These are phyloP conservation scores for Nephelium lappaceum DNA, from an alignment of 345 rosid species.

Conservation along the genomic window DNA sequence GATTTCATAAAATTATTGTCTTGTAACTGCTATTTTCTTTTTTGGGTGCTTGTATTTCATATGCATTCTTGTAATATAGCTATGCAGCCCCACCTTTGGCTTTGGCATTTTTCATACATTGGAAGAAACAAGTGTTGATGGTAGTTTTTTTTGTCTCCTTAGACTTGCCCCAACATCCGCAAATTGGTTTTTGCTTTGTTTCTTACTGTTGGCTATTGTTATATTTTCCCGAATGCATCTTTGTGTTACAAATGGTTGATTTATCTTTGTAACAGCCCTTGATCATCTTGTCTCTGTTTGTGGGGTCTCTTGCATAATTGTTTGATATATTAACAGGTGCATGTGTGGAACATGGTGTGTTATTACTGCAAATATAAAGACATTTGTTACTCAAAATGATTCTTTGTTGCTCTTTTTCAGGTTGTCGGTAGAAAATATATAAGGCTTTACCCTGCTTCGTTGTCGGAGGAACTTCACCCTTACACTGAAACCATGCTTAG, in stretches of 20 bases:
- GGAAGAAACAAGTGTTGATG: background rate
- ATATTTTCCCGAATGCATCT: background rate
- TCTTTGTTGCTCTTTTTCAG: slow-evolving; percentile 39
- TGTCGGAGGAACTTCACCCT: slow-evolving; percentile 81
- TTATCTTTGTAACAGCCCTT: background rate
- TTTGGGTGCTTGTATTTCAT: no score
- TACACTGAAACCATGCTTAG: slow-evolving; percentile 80
- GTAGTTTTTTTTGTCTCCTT: background rate
- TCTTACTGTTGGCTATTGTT: background rate
- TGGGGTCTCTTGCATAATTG: background rate
- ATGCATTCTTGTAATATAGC: no score
- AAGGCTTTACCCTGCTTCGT: slow-evolving; percentile 75
- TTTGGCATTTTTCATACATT: background rate
- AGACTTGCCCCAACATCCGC: background rate
- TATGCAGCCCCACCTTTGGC: no score
- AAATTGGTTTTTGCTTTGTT: background rate
- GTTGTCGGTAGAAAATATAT: slow-evolving; percentile 93
- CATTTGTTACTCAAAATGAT: slow-evolving; percentile 6
- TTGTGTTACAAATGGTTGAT: background rate
- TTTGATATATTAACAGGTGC: background rate
- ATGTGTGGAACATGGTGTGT: background rate
- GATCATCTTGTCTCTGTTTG: background rate
- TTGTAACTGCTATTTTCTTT: no score
- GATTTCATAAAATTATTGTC: no score
- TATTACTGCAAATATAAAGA: background rate